phyloP scores from a whole-genome alignment of 2,329 filamentous ascomycete genomes.

The Exserohilum rostratum region DNA sequence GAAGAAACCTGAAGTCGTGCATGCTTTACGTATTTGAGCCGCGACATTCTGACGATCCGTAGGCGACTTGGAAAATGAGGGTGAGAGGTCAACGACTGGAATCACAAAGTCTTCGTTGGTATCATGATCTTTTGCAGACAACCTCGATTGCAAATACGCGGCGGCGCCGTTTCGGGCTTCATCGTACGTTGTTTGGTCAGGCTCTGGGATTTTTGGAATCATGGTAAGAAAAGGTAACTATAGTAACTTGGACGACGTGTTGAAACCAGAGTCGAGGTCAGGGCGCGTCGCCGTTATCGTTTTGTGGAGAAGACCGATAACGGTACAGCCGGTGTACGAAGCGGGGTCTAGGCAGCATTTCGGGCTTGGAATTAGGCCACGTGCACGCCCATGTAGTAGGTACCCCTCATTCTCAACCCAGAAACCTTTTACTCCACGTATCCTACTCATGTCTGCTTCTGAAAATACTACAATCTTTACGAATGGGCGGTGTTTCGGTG shows the following conservation, averaged over 20 bases:
- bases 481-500: constrained; percentile 36
- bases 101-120: constrained; percentile 39
- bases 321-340: too few species aligned
- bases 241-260: too few species aligned
- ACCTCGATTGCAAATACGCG: constrained; percentile 46
- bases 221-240: neutral
- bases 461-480: constrained; percentile 27
- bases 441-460: constrained; percentile 15
- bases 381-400: neutral
- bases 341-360: too few species aligned
- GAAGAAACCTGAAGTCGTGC: constrained; percentile 51
- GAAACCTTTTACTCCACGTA: neutral
- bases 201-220: constrained; percentile 47
- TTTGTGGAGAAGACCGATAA: too few species aligned
- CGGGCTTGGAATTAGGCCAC: too few species aligned
- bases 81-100: constrained; percentile 47
- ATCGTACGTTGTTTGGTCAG: constrained; percentile 24
- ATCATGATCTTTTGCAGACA: constrained; percentile 21
- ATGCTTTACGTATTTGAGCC: constrained; percentile 47
- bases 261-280: too few species aligned
- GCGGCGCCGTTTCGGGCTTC: constrained; percentile 45
- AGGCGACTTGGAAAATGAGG: constrained; percentile 43
- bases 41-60: constrained; percentile 47
- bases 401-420: constrained; percentile 10
- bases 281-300: too few species aligned